phyloP scores from a whole-genome alignment of 441 rosid genomes.

The Melastoma candidum region DNA sequence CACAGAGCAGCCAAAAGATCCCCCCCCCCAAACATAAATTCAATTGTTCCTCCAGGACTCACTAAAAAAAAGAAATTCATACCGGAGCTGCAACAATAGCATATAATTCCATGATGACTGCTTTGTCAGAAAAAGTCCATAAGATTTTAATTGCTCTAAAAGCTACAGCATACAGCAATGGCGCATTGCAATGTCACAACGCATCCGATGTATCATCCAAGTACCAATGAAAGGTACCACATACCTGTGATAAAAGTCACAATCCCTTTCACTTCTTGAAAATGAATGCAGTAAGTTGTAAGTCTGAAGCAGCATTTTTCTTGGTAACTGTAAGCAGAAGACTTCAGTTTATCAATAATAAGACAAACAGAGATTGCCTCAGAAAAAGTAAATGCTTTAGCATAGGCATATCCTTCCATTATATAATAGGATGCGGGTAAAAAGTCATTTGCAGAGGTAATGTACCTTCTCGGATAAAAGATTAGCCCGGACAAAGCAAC shows the following conservation, averaged over 20 bases:
- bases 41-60: no score
- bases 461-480: conserved; percentile 95
- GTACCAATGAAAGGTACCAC: conserved; percentile 16
- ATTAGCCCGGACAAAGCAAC: conserved; percentile 89
- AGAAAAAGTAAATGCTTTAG: conserved; percentile 12
- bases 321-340: conserved; percentile 54
- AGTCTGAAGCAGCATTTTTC: conserved; percentile 96
- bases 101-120: no score
- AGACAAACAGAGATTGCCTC: conserved; percentile 4
- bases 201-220: no score
- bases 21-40: no score
- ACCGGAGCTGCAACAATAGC: no score
- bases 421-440: neutral
- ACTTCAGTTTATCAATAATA: conserved; percentile 4
- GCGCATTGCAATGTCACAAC: no score
- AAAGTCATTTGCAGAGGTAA: conserved; percentile 7
- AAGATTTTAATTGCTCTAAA: no score
- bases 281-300: conserved; percentile 92
- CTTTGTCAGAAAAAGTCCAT: no score
- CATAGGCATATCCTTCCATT: neutral
- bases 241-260: conserved; percentile 98
- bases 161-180: no score
- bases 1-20: no score
- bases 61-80: conserved; percentile 6
- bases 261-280: conserved; percentile 90